Conservation (phyloP, 176 grass and related monocot genomes). For the Juncus effusus region DNA sequence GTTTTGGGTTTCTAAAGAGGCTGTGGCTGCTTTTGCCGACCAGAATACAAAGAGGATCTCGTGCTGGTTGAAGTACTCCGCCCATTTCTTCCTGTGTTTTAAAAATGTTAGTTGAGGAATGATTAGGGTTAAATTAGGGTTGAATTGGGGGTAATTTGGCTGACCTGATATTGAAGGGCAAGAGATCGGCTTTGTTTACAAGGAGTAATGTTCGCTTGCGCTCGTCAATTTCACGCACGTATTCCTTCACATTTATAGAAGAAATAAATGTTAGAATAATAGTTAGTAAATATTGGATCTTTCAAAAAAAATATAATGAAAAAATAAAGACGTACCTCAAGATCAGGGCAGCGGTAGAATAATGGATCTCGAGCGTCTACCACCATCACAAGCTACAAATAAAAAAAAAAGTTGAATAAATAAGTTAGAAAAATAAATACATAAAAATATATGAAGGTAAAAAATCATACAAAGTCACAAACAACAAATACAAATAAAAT, state of each 20-base stretch:
- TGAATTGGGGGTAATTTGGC: neutral
- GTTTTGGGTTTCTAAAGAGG: constrained; percentile 71
- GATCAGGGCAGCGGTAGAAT: constrained; percentile 82
- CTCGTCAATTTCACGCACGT: constrained; percentile 71
- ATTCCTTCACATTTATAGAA: constrained; percentile 37
- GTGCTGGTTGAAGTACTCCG: constrained; percentile 65
- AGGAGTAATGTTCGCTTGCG: constrained; percentile 86
- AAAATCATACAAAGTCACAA: neutral
- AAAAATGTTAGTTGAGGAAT: constrained; percentile 26
- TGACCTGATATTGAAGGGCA: constrained; percentile 69
- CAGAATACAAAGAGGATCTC: constrained; percentile 82
- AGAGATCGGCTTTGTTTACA: constrained; percentile 95
- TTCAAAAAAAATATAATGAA: constrained; percentile 10
- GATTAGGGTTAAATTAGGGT: neutral
- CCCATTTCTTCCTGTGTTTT: constrained; percentile 62
- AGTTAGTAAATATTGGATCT: constrained; percentile 2
- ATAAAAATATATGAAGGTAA: constrained; percentile 2
- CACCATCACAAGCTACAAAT: constrained; percentile 76
- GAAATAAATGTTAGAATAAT: constrained; percentile 5
- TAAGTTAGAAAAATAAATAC: constrained; percentile 13
- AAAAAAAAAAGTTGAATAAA: constrained; percentile 23
- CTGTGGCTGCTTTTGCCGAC: constrained; percentile 90
- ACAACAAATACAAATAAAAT: neutral
- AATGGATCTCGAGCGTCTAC: constrained; percentile 91
- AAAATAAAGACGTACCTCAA: constrained; percentile 53